These are phyloP conservation scores for Neofusicoccum laricinum DNA, from an alignment of 2,329 filamentous ascomycete species.

Conservation along the genomic window DNA sequence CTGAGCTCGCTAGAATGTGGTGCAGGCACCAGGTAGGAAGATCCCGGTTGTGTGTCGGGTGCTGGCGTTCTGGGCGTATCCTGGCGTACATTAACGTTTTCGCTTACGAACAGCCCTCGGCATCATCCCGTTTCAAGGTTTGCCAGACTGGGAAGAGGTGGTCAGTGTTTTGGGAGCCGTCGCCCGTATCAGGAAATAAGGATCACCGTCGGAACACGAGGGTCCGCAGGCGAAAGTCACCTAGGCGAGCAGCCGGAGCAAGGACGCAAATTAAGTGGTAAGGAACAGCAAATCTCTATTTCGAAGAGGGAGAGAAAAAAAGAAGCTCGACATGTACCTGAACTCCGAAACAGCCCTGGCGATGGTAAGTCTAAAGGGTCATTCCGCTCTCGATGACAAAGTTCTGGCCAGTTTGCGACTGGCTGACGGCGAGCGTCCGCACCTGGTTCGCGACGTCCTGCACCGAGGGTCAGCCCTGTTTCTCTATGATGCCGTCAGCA, in stretches of 20 bases:
- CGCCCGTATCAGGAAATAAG: conserved; percentile 3
- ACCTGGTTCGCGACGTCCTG: conserved; percentile 37
- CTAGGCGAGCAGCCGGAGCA: conserved; percentile 1
- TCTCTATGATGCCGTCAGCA: too few relatives aligned
- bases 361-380: conserved; percentile 22
- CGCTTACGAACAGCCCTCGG: neutral
- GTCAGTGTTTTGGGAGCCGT: neutral
- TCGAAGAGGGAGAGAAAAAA: neutral
- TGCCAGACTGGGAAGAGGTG: neutral
- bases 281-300: neutral
- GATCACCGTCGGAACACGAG: conserved; percentile 4
- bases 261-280: neutral
- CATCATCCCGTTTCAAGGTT: too few relatives aligned
- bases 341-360: neutral
- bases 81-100: neutral
- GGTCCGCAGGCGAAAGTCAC: neutral
- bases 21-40: too few relatives aligned
- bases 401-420: conserved; percentile 38
- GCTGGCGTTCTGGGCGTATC: neutral
- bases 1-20: too few relatives aligned
- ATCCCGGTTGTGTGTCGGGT: neutral
- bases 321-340: neutral
- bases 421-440: conserved; percentile 31
- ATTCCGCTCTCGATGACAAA: conserved; percentile 36
- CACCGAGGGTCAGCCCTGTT: neutral